Evolutionary conservation across 1,139 yeast genomes (phyloP).

Genomic region (Nematodospora anomalae): DNA sequence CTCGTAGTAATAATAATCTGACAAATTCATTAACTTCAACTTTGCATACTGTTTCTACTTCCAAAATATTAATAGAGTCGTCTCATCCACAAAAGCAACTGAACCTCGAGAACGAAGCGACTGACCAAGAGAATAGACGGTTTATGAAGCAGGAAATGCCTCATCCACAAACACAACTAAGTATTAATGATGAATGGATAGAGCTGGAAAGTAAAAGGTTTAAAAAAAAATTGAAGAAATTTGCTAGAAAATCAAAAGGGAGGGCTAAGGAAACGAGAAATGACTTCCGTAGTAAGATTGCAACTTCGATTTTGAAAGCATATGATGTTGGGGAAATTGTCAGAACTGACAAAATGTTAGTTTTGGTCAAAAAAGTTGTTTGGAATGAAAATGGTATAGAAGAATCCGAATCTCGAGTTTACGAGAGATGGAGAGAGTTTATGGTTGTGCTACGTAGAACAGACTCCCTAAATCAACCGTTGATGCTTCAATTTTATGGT

Average conservation of each 20-base stretch:
- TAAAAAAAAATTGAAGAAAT: constrained; percentile 21
- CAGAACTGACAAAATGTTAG: constrained; percentile 64
- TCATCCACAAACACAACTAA: constrained; percentile 12
- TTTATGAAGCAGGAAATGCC: constrained; percentile 11
- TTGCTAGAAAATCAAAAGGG: constrained; percentile 28
- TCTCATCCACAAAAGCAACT: constrained; percentile 6
- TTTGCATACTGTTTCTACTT: not conserved
- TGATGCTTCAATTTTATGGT: constrained; percentile 63
- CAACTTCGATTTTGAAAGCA: constrained; percentile 23
- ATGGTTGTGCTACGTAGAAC: constrained; percentile 65
- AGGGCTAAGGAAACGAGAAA: constrained; percentile 20
- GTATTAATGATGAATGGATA: constrained; percentile 15
- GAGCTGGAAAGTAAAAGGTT: constrained; percentile 25
- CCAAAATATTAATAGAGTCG: not conserved
- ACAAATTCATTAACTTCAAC: not conserved
- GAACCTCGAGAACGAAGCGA: constrained; percentile 13
- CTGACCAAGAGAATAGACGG: constrained; percentile 23
- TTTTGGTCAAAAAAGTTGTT: constrained; percentile 45
- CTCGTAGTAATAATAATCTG: not conserved
- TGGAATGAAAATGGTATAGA: constrained; percentile 41
- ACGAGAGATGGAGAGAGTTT: constrained; percentile 79
- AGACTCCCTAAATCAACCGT: constrained; percentile 46
- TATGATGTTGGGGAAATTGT: constrained; percentile 60
- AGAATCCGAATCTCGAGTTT: constrained; percentile 51
- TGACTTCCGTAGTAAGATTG: constrained; percentile 22